Conservation (phyloP, 2,329 filamentous ascomycete genomes). For the Nothopassalora personata region DNA sequence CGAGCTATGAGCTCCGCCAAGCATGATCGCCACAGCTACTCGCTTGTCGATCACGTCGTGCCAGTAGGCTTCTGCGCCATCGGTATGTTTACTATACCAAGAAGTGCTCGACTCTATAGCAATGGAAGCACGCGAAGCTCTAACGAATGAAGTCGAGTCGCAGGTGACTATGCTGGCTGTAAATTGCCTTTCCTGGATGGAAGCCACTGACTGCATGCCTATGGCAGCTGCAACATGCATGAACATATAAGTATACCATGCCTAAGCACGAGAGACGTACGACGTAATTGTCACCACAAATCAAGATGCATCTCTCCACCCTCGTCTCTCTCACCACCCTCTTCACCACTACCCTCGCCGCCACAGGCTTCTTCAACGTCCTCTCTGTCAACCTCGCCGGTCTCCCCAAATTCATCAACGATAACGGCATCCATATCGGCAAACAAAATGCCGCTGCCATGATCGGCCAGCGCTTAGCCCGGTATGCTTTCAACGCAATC, state of each 20-base stretch:
- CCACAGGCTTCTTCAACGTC: constrained; percentile 40
- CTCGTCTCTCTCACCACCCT: background rate
- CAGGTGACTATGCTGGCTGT: background rate
- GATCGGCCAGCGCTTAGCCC: constrained; percentile 54
- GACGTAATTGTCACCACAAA: no score
- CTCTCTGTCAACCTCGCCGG: constrained; percentile 58
- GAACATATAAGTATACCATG: background rate
- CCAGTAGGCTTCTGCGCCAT: background rate
- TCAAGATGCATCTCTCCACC: background rate
- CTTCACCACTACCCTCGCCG: background rate
- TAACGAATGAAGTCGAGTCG: background rate
- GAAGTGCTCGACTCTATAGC: background rate
- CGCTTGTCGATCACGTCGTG: background rate
- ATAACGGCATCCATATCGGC: constrained; percentile 57
- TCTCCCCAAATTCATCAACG: constrained; percentile 52
- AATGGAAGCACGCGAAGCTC: background rate
- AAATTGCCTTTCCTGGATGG: background rate
- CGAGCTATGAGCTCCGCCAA: background rate
- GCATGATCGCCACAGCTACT: background rate
- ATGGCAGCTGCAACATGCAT: background rate
- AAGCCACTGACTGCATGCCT: background rate
- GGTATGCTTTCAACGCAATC: constrained; percentile 57
- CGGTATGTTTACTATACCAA: background rate
- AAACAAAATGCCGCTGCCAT: constrained; percentile 53
- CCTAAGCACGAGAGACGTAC: no score